Evolutionary conservation across 495 filamentous ascomycete genomes (phyloP).

Genomic region (Cercophora newfieldiana): DNA sequence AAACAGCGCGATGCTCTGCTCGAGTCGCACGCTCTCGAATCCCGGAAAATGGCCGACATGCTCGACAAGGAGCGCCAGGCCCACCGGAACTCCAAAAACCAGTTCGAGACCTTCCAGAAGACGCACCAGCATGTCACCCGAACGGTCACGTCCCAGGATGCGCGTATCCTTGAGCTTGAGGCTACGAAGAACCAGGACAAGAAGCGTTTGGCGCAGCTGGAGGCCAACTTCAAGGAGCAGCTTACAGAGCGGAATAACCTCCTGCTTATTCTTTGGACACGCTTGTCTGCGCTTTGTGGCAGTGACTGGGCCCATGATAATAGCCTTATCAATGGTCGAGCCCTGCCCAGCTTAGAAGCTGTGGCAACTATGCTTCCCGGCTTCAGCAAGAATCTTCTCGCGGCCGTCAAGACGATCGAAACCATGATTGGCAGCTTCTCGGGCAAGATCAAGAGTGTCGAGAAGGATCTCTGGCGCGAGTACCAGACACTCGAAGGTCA

Average conservation of each 20-base stretch:
- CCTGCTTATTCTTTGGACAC: constrained; percentile 82
- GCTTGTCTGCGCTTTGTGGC: constrained; percentile 82
- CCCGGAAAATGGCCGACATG: constrained; percentile 77
- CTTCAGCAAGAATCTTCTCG: constrained; percentile 84
- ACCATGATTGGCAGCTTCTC: constrained; percentile 78
- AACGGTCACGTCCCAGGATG: constrained; percentile 79
- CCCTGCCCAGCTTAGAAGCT: constrained; percentile 74
- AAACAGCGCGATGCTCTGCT: constrained; percentile 90
- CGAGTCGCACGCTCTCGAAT: constrained; percentile 84
- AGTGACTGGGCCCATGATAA: constrained; percentile 90
- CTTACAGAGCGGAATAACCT: constrained; percentile 86
- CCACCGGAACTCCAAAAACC: constrained; percentile 78
- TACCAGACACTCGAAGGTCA: constrained; percentile 84
- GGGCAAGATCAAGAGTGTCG: constrained; percentile 73
- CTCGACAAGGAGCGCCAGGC: constrained; percentile 88
- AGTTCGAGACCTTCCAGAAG: constrained; percentile 84
- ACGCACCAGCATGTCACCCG: constrained; percentile 80
- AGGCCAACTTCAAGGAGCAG: constrained; percentile 79
- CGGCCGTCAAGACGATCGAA: constrained; percentile 87
- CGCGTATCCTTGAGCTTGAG: constrained; percentile 82
- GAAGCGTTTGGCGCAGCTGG: constrained; percentile 69
- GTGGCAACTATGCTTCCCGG: constrained; percentile 76
- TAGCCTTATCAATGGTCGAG: constrained; percentile 81
- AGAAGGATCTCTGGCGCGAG: constrained; percentile 84
- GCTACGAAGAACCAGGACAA: constrained; percentile 68